Evolutionary conservation across 2,329 filamentous ascomycete species (phyloP), one percentile per base, ranked within the genome.

Genomic region (Epicoccum sorghinum): DNA sequence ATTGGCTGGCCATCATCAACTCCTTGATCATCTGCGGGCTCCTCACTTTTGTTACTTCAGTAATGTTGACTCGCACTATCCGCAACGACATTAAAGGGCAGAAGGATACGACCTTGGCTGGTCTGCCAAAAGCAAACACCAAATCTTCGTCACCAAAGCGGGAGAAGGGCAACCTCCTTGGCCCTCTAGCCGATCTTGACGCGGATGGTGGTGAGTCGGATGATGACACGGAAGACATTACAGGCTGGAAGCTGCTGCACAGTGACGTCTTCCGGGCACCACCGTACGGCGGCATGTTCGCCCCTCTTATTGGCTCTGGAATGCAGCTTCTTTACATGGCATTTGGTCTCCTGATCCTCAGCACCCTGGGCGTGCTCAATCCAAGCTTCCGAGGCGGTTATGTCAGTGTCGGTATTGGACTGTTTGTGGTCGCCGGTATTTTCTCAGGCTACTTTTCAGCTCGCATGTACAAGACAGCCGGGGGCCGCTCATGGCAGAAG

Each of bases 361-460:
- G 89, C 68, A 89, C 89, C 52, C 75, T 95, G 29, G 91, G 91
- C 4, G 75, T 96, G 3, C 75, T 96, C 51, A 96, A 96, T 67
- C 91, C 91, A 2, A 92, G 89, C 72, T 95, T 92, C 80, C 87
- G 91, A n/a, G 91, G 91, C 54, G 91, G 91, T 0, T 96, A 96
- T 73, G 83, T 95, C 70, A 93, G 89, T 66, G 90, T 95, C 36
- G 91, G 89, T 6, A 81, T 93, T 24, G 90, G 90, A 1, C 81
- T 96, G 18, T 96, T 96, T 73, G 82, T 96, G 50, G 88, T 95
- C 64, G 91, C 90, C 1, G 91, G 91, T 8, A 70, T 90, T 5
- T 92, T 95, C 72, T 95, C 91, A 0, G 91, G 91, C 9, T 96
- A 96, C 77, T 95, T 92, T 75, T 95, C 90, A 2, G 89, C 87